These are phyloP conservation scores for Flagelloscypha sp. DNA, from an alignment of 768 basidiomycete genomes.

Conservation along the genomic window DNA sequence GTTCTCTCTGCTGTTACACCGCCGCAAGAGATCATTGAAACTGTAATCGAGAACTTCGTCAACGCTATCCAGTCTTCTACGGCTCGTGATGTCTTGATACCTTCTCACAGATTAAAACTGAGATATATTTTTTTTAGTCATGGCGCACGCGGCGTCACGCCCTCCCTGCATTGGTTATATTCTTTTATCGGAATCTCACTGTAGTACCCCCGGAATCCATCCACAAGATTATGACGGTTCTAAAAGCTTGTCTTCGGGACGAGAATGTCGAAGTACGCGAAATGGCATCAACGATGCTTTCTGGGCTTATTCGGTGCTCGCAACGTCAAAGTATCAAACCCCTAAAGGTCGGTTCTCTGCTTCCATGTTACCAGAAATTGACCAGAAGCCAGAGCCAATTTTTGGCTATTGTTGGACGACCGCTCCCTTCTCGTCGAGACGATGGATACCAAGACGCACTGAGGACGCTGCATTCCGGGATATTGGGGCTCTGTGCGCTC, in stretches of 20 bases:
- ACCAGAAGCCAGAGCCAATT: conserved; percentile 84
- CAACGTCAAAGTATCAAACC: conserved; percentile 80
- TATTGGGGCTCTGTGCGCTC: conserved; percentile 84
- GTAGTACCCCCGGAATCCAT: conserved; percentile 62
- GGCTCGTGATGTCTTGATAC: conserved; percentile 31
- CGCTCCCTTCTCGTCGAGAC: conserved; percentile 63
- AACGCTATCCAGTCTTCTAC: conserved; percentile 69
- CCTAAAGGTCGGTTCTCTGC: conserved; percentile 79
- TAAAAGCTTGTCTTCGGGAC: conserved; percentile 78
- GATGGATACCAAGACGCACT: conserved; percentile 65
- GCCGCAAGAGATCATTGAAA: conserved; percentile 54
- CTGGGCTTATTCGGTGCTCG: conserved; percentile 84
- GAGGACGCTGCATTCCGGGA: conserved; percentile 74
- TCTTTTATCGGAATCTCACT: conserved; percentile 86
- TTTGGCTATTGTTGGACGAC: conserved; percentile 48
- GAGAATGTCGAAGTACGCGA: conserved; percentile 91
- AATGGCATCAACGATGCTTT: conserved; percentile 80
- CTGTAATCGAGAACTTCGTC: conserved; percentile 54
- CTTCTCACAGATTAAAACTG: conserved; percentile 2
- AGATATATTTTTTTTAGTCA: conserved; percentile 40
- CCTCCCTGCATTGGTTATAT: conserved; percentile 79
- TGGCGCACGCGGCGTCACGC: conserved; percentile 88
- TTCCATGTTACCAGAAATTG: too few relatives aligned
- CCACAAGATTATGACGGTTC: conserved; percentile 69
- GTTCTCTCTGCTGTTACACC: conserved; percentile 78